Evolutionary conservation across 768 basidiomycete genomes (phyloP), one percentile per base, ranked within the genome.

Genomic region (Suillus subalutaceus): DNA sequence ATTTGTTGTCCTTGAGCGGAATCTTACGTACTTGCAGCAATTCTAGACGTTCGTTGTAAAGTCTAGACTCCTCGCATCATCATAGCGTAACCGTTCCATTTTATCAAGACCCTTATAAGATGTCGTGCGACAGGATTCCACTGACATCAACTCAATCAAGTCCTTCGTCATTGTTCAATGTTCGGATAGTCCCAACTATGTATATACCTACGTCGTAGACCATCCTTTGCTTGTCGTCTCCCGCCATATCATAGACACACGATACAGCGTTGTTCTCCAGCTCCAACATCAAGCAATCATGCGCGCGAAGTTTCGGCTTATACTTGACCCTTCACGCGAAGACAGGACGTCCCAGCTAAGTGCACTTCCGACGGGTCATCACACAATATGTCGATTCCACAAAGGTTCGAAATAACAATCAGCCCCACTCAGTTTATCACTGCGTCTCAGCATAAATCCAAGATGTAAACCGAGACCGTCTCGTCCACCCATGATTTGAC

Each of bases 381-480:
- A 32, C 16, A 18, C 18, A 30, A 8, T 26, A 26, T 16, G 13
- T 55, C 18, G 37, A 8, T 23, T 58, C 37, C 8, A 58, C 37
- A 37, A 26, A 38, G 38, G 37, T n/a, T 15, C n/a, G 6, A n/a
- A 56, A 56, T 35, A 13, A 56, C 2, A 53, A 53, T 53, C 30
- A 50, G 20, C 23, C 20, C 43, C 2, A 61, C 41, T 23, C 37
- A 43, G 20, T 61, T 32, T 20, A 5, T 59, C 57, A 18, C 20
- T 46, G 38, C 38, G 48, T 81, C 70, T 78, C 81, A 74, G 69
- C 58, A 52, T 88, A 90, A 82, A 90, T 84, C 90, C 89, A 90
- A 41, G 87, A 83, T 46, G 84, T 86, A 68, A 88, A 77, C 88
- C 88, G 88, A 15, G 88, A 85, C 26, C 63, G 67, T 30, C 8